Conservation (phyloP, 805 yeast species). For the Kodamaea leandrae region DNA sequence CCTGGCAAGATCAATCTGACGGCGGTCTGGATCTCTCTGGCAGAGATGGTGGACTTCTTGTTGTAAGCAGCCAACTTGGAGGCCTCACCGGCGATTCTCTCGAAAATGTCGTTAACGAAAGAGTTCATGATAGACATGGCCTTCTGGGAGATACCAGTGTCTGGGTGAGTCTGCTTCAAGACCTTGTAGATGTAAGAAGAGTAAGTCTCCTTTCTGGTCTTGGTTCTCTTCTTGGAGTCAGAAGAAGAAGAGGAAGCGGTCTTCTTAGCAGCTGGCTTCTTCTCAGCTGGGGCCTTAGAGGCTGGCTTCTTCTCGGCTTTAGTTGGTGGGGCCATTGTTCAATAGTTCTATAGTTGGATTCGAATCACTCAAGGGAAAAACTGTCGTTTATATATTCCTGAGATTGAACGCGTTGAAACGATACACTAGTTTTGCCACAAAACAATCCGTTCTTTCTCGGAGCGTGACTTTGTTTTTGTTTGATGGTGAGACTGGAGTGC, state of each 20-base stretch:
- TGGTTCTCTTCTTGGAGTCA: conserved; percentile 34
- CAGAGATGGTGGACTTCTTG: conserved; percentile 39
- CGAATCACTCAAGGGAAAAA: not conserved
- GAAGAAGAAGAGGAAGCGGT: conserved; percentile 31
- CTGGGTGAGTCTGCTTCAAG: conserved; percentile 40
- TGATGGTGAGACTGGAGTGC: too few species aligned
- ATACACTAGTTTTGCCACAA: not conserved
- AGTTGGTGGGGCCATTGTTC: conserved; percentile 28
- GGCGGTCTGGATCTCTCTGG: conserved; percentile 39
- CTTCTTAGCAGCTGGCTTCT: conserved; percentile 40
- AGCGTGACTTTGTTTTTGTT: not conserved
- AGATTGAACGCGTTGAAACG: not conserved
- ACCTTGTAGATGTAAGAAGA: conserved; percentile 39
- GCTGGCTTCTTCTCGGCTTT: conserved; percentile 41
- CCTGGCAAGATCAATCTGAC: conserved; percentile 41
- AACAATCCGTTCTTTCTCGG: not conserved
- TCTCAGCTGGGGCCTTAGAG: conserved; percentile 40
- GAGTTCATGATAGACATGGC: conserved; percentile 42
- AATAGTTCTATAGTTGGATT: not conserved
- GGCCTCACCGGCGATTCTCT: conserved; percentile 37
- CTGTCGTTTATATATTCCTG: conserved; percentile 1
- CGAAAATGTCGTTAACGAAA: conserved; percentile 37
- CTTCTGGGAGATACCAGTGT: conserved; percentile 39
- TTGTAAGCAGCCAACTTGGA: conserved; percentile 41
- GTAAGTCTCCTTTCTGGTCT: conserved; percentile 40